Percentiles rank a stretch among this genome's conserved stretches.
These are phyloP conservation scores for Aspergillus aculeatus DNA, from an alignment of 2,329 filamentous ascomycete genomes.

Conservation along the genomic window DNA sequence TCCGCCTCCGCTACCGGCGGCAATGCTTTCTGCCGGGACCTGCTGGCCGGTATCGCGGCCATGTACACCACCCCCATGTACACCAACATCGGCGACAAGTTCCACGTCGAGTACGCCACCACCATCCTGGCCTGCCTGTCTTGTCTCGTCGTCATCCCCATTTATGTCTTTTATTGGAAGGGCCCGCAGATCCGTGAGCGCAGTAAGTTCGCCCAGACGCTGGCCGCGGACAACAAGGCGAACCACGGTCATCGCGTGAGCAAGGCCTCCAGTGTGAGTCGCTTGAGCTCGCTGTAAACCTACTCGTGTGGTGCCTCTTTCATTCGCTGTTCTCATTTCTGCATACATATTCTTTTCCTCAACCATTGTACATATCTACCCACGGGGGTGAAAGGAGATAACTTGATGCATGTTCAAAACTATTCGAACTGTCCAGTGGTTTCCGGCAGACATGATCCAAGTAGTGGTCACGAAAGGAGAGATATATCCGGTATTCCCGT, in stretches of 20 bases:
- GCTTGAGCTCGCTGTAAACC: neutral
- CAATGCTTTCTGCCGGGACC: conserved; percentile 70
- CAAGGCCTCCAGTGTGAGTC: conserved; percentile 14
- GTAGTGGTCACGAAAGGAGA: too few species aligned
- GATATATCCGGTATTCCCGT: too few species aligned
- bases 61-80: conserved; percentile 66
- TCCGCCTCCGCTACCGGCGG: conserved; percentile 71
- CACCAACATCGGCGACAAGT: conserved; percentile 55
- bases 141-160: conserved; percentile 57
- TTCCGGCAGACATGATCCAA: too few species aligned
- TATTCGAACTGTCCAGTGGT: too few species aligned
- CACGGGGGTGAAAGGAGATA: too few species aligned
- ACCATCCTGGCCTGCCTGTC: conserved; percentile 62
- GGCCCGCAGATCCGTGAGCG: conserved; percentile 56
- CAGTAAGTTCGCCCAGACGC: conserved; percentile 61
- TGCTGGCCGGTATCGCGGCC: conserved; percentile 68
- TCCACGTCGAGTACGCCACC: conserved; percentile 54
- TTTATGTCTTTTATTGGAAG: conserved; percentile 64
- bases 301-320: neutral
- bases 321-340: neutral
- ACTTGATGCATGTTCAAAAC: too few species aligned
- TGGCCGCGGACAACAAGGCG: conserved; percentile 37
- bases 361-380: too few species aligned
- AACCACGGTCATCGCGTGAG: conserved; percentile 28
- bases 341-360: neutral